Base-by-base conservation (phyloP, 108 stramenopile species). In the Conticribra weissflogii region DNA sequence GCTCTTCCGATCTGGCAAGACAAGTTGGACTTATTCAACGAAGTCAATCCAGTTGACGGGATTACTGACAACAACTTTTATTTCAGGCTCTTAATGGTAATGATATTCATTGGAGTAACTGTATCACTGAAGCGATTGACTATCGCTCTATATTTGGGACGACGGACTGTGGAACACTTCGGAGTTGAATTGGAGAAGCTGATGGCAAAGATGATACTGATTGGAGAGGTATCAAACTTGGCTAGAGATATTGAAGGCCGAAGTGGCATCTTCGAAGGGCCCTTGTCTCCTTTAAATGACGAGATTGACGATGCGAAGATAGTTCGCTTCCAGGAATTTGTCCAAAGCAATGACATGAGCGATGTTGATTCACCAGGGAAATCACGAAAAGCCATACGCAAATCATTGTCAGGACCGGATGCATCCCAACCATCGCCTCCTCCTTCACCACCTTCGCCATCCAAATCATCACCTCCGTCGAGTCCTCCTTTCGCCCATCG, bases 141-240 rank as follows among this genome's bases (percentile, higher is more conserved):
- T 24, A 59, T 92, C 3, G 85, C 85, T 19, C 60, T 88, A 2
- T 76, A 77, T 41, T 70, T 92, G 14, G 91, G 91, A 34, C 54
- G 77, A 22, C 75, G 83, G 55, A 83, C 82, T 21, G 80, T 79
- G 27, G 21, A 54, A 15, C 82, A 83, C 61, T 88, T 82, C 59
- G 83, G 85, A 21, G 54, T 62, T 29, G 68, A 84, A 44, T 55
- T 88, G 27, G 88, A 85, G 44, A 74, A 71, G 36, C 52, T 88
- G 14, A 83, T 88, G 78, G 53, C 74, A 50, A 85, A 88, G 54
- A 87, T 91, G 79, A 58, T 88, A 9, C 33, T 91, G 22, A 68
- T 91, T 2, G 71, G 80, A 9, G 80, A 87, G 54, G 81, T 91
- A 28, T 83, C 87, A 1, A 59, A 72, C 19, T 46, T 81, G 21